Base-by-base conservation (phyloP, 108 stramenopile genomes). In the Skeletonema potamos region DNA sequence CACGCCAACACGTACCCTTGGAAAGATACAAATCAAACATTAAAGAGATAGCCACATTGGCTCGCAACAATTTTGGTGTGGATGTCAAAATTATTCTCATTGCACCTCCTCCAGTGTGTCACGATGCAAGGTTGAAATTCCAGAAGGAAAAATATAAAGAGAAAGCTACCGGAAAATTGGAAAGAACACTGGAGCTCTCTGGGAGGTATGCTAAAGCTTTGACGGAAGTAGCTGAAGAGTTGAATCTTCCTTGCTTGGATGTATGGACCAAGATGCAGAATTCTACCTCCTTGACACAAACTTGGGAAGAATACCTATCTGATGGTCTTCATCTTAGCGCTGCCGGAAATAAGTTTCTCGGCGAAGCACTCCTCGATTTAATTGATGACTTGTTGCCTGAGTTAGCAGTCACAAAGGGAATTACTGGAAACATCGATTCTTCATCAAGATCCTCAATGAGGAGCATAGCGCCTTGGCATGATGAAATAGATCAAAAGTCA, bases 251-350 rank as follows among this genome's bases (percentile, higher is more conserved):
- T 43, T 86, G 41, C 81, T 63, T 59, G 55, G 74, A 33, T 27
- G 32, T 15, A 84, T 89, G 85, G 84, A 63, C 73, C 13, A 61
- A 64, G 46, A 67, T 93, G 62, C 85, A 85, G 1, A 59, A 89
- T 81, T 54, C 34, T n/a, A 41, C 65, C 46, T 20, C 33, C 30
- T 26, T 2, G 56, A 51, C 58, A 48, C 27, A 28, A 48, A 13
- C 73, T 58, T 17, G 72, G 64, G 7, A 60, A 79, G 8, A 70
- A 84, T 41, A 82, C 74, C 66, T 72, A 72, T 65, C 80, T 74
- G 91, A 92, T 82, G 91, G 91, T 1, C 60, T 92, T 3, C 91
- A 92, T 70, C 84, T 92, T 27, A 78, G 58, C 48, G 33, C 59
- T 18, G 62, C 64, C 1, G 91, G 91, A 6, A 87, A 88, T 58